These are phyloP conservation scores for Entophlyctis luteolus DNA, from an alignment of 192 early-diverging fungal genomes.

Conservation along the genomic window DNA sequence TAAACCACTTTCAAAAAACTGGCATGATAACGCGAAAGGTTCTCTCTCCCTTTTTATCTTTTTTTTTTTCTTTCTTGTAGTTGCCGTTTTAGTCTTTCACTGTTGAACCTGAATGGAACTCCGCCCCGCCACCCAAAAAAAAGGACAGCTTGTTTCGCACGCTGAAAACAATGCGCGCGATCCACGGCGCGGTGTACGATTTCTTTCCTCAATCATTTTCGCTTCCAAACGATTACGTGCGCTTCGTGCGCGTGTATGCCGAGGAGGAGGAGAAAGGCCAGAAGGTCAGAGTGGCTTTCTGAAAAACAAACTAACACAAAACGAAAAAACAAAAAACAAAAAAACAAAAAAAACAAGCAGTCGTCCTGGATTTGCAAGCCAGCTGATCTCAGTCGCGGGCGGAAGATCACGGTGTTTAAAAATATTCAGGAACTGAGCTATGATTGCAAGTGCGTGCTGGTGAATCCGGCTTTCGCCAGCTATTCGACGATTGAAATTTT, in stretches of 20 bases:
- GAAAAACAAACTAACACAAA: not conserved
- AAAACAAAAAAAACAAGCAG: not conserved
- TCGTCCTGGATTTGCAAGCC: constrained; percentile 51
- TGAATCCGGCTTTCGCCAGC: not conserved
- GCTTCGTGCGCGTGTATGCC: constrained; percentile 39
- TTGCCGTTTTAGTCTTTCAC: no score
- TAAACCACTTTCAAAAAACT: constrained; percentile 53
- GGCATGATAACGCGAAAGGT: constrained; percentile 38
- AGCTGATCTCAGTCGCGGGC: constrained; percentile 43
- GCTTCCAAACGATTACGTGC: constrained; percentile 44
- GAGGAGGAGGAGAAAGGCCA: constrained; percentile 32
- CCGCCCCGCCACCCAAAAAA: not conserved
- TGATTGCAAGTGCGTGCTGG: constrained; percentile 40
- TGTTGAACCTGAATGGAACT: not conserved
- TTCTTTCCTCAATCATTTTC: constrained; percentile 45
- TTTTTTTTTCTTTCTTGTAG: no score
- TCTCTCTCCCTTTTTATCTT: no score
- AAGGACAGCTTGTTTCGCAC: constrained; percentile 41
- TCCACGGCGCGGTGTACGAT: constrained; percentile 41
- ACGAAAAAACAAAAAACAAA: no score
- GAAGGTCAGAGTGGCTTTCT: constrained; percentile 2
- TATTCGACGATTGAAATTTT: not conserved
- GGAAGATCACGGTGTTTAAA: constrained; percentile 47
- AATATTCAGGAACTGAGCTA: constrained; percentile 41
- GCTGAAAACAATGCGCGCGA: constrained; percentile 42